phyloP scores from a whole-genome alignment of 1,284 basidiomycete species.

The Apiotrichum brassicae region DNA sequence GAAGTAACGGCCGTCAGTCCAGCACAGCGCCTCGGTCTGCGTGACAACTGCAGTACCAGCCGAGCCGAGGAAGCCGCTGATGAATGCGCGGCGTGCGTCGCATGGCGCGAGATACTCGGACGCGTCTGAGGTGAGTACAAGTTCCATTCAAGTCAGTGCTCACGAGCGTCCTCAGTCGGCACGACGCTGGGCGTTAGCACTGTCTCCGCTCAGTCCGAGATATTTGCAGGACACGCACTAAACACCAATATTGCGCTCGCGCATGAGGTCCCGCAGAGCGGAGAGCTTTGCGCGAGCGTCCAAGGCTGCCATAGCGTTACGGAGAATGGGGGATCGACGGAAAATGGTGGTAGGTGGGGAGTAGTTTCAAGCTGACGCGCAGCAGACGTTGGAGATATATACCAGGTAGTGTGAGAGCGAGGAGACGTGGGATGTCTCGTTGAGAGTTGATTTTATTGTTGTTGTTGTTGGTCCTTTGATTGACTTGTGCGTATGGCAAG shows the following conservation, averaged over 20 bases:
- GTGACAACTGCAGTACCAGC: slow-evolving; percentile 83
- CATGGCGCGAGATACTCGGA: slow-evolving; percentile 84
- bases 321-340: slow-evolving; percentile 7
- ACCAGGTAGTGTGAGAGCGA: no score
- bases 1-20: slow-evolving; percentile 89
- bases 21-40: slow-evolving; percentile 54
- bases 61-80: slow-evolving; percentile 89
- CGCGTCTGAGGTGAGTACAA: slow-evolving; percentile 55
- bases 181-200: slow-evolving; percentile 52
- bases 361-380: no score
- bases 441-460: no score
- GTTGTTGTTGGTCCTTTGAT: no score
- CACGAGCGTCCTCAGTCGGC: slow-evolving; percentile 82
- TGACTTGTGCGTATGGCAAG: no score
- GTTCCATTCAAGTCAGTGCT: slow-evolving; percentile 43
- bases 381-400: no score
- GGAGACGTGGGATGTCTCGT: no score
- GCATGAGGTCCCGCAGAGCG: slow-evolving; percentile 18
- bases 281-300: slow-evolving; percentile 17
- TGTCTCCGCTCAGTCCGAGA: no score
- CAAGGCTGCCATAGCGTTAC: slow-evolving; percentile 10
- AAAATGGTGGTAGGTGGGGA: slow-evolving; percentile 7
- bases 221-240: slow-evolving; percentile 16
- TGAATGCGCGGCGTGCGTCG: slow-evolving; percentile 76
- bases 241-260: slow-evolving; percentile 21